Base-by-base conservation (phyloP, 192 early-diverging fungal species). In the Podila verticillata region DNA sequence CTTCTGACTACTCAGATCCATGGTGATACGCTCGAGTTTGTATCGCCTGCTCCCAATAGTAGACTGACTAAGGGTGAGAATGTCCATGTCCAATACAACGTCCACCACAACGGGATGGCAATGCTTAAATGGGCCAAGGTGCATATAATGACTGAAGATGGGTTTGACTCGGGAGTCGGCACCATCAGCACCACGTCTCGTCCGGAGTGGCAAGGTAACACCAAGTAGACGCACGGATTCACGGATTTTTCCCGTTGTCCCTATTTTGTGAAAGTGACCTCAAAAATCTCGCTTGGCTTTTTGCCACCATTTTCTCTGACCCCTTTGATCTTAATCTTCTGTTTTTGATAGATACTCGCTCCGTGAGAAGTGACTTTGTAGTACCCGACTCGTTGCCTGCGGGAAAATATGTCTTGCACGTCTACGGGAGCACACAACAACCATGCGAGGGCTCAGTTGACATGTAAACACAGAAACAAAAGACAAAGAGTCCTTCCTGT, bases 91-190 rank as follows among this genome's bases (percentile, higher is more conserved):
- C 54, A 58, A 0, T 72, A 72, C 48, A 72, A 63, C 19, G 62
- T 80, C 26, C 70, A 80, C 39, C 77, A 57, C 30, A 72, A 72
- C 8, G 77, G 77, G 19, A 68, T 72, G 65, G 56, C 70, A 5
- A n/a, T 54, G 15, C 77, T 80, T 3, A 3, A 57, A 7, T 72
- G 77, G 65, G 70, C 66, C 57, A 80, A 72, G 47, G 65, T 72
- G 7, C 70, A 72, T 47, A 54, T 72, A 12, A 68, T 72, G 59
- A 70, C 69, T 12, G 70, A 67, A 13, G 66, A 80, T 57, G 77
- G 77, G 9, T 57, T 58, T 15, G 77, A 72, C 48, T 63, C 77
- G 17, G 70, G 77, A 5, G 51, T 65, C 12, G 70, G 77, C 13
- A 72, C 65, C 8, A 48, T 80, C 47, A 31, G n/a, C 34, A 65